Evolutionary conservation across 441 rosid genomes (phyloP).

Genomic region (Gossypium lobatum): DNA sequence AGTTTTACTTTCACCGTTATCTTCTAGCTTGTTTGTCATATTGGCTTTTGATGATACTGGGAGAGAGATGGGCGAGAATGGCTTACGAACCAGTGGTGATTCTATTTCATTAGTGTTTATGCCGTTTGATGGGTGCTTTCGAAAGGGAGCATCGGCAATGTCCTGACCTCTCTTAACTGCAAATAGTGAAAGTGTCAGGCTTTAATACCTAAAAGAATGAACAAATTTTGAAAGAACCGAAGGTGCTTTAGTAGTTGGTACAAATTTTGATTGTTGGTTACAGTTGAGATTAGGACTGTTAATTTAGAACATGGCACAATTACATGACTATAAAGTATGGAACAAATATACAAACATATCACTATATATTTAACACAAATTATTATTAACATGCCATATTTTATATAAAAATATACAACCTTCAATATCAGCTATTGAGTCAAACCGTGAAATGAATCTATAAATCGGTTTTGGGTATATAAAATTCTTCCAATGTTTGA

Average conservation of each 20-base stretch:
- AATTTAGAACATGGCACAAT: background rate
- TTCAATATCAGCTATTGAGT: no score
- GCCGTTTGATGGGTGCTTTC: conserved; percentile 44
- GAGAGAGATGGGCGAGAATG: conserved; percentile 73
- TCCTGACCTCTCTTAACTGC: conserved; percentile 78
- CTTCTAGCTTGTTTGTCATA: conserved; percentile 19
- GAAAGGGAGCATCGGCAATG: conserved; percentile 48
- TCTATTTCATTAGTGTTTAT: conserved; percentile 39
- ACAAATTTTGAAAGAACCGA: background rate
- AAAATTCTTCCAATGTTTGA: background rate
- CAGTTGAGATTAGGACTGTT: background rate
- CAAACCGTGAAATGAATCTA: background rate
- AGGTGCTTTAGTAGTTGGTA: background rate
- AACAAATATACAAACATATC: background rate
- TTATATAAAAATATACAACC: no score
- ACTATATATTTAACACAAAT: background rate
- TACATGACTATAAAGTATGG: background rate
- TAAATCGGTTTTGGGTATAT: background rate
- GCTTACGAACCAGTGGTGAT: conserved; percentile 70
- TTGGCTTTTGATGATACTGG: conserved; percentile 48
- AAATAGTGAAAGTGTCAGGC: background rate
- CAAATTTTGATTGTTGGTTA: background rate
- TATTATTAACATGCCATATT: background rate
- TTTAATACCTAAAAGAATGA: background rate
- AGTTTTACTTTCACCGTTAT: conserved; percentile 27